These are phyloP conservation scores for Colletotrichum musae DNA, from an alignment of 2,329 filamentous ascomycete genomes.

Conservation along the genomic window DNA sequence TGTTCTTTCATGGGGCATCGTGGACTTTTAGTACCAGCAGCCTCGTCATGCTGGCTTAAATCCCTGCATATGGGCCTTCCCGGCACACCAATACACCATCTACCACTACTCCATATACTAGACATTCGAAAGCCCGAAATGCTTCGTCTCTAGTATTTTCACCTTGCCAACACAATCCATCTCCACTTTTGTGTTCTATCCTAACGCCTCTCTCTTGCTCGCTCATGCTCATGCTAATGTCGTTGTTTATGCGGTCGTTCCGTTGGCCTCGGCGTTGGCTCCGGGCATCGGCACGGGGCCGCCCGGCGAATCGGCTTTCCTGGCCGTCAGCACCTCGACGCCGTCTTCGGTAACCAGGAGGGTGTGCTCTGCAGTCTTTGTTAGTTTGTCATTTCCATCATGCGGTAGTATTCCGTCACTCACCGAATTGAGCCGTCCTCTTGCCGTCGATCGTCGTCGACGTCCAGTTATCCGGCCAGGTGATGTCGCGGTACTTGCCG, in stretches of 20 bases:
- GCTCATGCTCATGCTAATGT: constrained; percentile 15
- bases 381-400: constrained; percentile 54
- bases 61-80: not conserved
- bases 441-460: constrained; percentile 93
- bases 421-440: constrained; percentile 92
- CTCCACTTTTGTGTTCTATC: not conserved
- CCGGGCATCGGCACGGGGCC: constrained; percentile 75
- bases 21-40: not conserved
- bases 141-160: not conserved
- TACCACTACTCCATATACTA: not conserved
- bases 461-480: constrained; percentile 99
- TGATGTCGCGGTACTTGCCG: constrained; percentile 91
- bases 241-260: constrained; percentile 27
- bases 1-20: constrained; percentile 14
- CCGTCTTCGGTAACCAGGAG: constrained; percentile 87
- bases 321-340: constrained; percentile 85
- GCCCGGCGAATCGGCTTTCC: constrained; percentile 80
- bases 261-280: constrained; percentile 35
- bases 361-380: constrained; percentile 75
- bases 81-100: not conserved
- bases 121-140: not conserved
- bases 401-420: constrained; percentile 48
- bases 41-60: not conserved
- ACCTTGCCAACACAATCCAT: not conserved
- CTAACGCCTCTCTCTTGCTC: constrained; percentile 24